These are phyloP conservation scores for Zygotorulaspora danielsina DNA, from an alignment of 805 yeast species.

Conservation along the genomic window DNA sequence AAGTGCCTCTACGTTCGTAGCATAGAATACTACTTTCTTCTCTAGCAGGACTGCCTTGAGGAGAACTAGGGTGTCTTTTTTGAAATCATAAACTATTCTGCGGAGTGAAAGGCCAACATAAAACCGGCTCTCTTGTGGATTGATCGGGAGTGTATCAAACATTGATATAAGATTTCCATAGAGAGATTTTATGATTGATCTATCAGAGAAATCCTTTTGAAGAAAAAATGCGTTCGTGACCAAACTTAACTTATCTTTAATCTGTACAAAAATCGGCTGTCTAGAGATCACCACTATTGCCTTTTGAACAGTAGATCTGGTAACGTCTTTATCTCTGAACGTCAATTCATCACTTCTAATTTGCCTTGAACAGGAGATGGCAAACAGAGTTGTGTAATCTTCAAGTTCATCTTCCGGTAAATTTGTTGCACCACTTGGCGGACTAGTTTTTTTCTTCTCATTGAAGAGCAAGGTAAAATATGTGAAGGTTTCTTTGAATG, in stretches of 20 bases:
- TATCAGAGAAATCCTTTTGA: conserved; percentile 74
- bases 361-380: conserved; percentile 90
- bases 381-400: conserved; percentile 72
- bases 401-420: conserved; percentile 33
- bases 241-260: conserved; percentile 84
- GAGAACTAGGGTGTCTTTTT: conserved; percentile 55
- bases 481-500: conserved; percentile 88
- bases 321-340: conserved; percentile 56
- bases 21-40: conserved; percentile 66
- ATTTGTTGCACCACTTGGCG: conserved; percentile 40
- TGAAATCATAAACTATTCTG: conserved; percentile 56
- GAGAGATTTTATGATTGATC: conserved; percentile 59
- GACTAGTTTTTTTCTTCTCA: conserved; percentile 37
- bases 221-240: conserved; percentile 82
- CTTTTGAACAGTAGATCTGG: conserved; percentile 87
- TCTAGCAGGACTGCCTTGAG: conserved; percentile 78
- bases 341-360: conserved; percentile 58
- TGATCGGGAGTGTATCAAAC: conserved; percentile 36
- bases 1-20: conserved; percentile 71
- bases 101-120: conserved; percentile 72
- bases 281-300: conserved; percentile 81
- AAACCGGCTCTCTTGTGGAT: conserved; percentile 49
- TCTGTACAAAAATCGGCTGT: conserved; percentile 82
- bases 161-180: conserved; percentile 58
- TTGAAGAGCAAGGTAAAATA: conserved; percentile 81